A percentile compares a stretch with the other conserved stretches of the same genome.
Evolutionary conservation across 169 alveolate genomes (phyloP).

Genomic region (Eimeria necatrix): DNA sequence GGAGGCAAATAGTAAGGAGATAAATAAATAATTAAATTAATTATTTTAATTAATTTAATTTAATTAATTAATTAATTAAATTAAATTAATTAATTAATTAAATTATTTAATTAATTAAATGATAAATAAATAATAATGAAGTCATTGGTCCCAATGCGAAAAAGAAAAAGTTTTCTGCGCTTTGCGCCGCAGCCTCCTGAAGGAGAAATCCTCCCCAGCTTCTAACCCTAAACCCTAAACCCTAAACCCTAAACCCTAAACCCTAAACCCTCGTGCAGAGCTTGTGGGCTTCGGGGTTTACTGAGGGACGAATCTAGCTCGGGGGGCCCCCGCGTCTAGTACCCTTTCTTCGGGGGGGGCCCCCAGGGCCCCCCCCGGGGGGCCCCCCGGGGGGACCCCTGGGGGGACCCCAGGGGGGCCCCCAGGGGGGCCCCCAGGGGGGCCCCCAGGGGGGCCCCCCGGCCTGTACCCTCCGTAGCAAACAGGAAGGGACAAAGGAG

Average conservation of each 20-base stretch:
- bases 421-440: neutral
- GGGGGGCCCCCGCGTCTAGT: neutral
- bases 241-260: neutral
- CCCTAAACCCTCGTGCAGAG: constrained; percentile 52
- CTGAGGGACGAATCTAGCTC: neutral
- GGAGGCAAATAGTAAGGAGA: constrained; percentile 13
- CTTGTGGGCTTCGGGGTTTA: neutral
- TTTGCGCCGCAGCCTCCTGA: constrained; percentile 25
- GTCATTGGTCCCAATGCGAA: too few relatives aligned
- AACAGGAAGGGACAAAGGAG: constrained; percentile 30
- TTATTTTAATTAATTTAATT: too few relatives aligned
- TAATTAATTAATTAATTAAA: too few relatives aligned
- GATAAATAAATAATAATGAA: too few relatives aligned
- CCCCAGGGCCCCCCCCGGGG: too few relatives aligned
- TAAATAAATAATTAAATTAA: too few relatives aligned
- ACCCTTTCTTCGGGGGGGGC: neutral
- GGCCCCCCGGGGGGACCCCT: neutral
- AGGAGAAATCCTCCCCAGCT: constrained; percentile 38
- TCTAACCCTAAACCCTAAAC: neutral
- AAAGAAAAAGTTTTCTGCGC: constrained; percentile 15
- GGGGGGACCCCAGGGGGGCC: too few relatives aligned
- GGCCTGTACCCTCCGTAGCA: constrained; percentile 23
- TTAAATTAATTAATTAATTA: too few relatives aligned
- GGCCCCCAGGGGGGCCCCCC: neutral
- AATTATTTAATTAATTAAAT: too few relatives aligned